Base-by-base conservation (phyloP, 768 basidiomycete species). In the Termitomyces sp. region DNA sequence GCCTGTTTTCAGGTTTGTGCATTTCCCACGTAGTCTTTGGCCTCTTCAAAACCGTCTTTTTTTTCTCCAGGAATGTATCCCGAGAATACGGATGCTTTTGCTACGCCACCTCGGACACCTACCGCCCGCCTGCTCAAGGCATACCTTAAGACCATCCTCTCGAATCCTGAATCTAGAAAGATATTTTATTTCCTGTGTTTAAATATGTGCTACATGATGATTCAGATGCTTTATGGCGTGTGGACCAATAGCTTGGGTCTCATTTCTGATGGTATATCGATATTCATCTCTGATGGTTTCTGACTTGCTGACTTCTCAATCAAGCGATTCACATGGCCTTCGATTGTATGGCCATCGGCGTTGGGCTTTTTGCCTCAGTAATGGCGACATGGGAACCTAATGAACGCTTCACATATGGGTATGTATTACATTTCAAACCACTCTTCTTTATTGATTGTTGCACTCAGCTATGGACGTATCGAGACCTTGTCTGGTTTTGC, bases 321-420 rank as follows among this genome's bases (percentile, higher is more conserved):
- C 20, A 28, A 98, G 96, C 97, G 22, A 98, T 99, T 40, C 97
- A 99, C 70, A 99, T 98, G 97, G 93, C 94, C 12, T 99, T 99
- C 67, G 97, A 99, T 75, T 98, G 97, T 70, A 87, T 98, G 84
- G 96, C 96, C 0, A 94, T 99, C 55, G 94, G 87, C 0, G 92
- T 99, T 56, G 97, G 97, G 2, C 82, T 99, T 3, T 87, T 97
- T 59, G 97, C 97, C 6, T 96, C 93, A 9, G 92, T 99, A 6
- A 98, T 98, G 91, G 94, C 96, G 2, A 96, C 91, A 12, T 98
- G 97, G 97, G 90, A 93, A 42, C 91, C 94, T 0, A 94, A 98
- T 75, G 90, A 91, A 67, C 81, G 87, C 39, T 99, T 94, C 76
- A 98, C 97, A 16, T 99, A 97, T 73, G 97, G 97, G 91, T 92